Evolutionary conservation across 2,329 filamentous ascomycete species (phyloP).

Genomic region (Fusarium gaditjirri): DNA sequence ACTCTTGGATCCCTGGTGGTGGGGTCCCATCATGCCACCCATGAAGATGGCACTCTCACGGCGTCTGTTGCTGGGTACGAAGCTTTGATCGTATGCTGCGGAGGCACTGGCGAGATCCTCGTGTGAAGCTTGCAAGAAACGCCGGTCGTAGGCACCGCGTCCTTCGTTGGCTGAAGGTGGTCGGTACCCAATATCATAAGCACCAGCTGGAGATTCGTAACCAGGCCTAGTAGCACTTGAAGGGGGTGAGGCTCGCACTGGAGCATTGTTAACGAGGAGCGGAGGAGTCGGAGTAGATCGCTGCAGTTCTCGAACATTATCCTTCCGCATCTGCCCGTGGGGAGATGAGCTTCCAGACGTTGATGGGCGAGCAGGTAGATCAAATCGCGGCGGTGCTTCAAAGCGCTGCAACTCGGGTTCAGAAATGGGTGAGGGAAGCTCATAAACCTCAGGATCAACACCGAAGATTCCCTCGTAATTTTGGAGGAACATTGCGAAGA

Average conservation of each 20-base stretch:
- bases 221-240: constrained; percentile 51
- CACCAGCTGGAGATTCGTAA: constrained; percentile 56
- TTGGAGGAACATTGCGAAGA: constrained; percentile 93
- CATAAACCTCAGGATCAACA: constrained; percentile 71
- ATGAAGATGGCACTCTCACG: constrained; percentile 71
- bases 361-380: constrained; percentile 58
- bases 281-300: constrained; percentile 63
- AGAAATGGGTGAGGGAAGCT: constrained; percentile 60
- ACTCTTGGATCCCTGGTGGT: constrained; percentile 62
- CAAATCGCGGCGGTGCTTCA: constrained; percentile 47
- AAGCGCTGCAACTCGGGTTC: constrained; percentile 51
- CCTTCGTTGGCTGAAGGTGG: constrained; percentile 42
- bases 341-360: constrained; percentile 63
- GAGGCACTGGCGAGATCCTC: constrained; percentile 41
- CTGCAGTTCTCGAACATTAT: constrained; percentile 44
- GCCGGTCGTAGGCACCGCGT: constrained; percentile 52
- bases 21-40: constrained; percentile 59
- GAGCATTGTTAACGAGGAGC: constrained; percentile 48
- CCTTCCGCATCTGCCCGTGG: constrained; percentile 58
- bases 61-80: constrained; percentile 59
- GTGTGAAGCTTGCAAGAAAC: constrained; percentile 46
- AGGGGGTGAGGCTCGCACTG: constrained; percentile 55
- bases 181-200: constrained; percentile 58
- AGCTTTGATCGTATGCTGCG: constrained; percentile 52
- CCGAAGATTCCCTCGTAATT: constrained; percentile 91